phyloP scores from a whole-genome alignment of 2,329 filamentous ascomycete species.

The Colletotrichum incanum region DNA sequence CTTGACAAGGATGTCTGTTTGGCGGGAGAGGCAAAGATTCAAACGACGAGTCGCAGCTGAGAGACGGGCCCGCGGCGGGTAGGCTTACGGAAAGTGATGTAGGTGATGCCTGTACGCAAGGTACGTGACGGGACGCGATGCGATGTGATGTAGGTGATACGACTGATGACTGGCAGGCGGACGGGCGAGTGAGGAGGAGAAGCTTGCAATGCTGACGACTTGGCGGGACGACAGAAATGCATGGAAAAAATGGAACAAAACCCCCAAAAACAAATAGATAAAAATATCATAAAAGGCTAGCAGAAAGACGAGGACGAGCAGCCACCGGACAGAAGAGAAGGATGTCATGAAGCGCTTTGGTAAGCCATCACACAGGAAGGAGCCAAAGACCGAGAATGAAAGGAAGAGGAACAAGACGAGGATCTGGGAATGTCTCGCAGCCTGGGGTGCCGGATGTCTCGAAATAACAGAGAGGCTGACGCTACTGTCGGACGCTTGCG shows the following conservation, averaged over 20 bases:
- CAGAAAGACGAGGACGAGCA: not conserved
- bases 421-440: slow-evolving; percentile 18
- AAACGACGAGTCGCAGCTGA: slow-evolving; percentile 21
- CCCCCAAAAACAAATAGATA: not conserved
- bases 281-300: not conserved
- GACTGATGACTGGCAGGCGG: slow-evolving; percentile 26
- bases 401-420: not conserved
- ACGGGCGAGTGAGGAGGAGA: slow-evolving; percentile 19
- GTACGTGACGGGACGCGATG: slow-evolving; percentile 36
- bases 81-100: slow-evolving; percentile 8
- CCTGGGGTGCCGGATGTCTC: slow-evolving; percentile 33
- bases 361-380: not conserved
- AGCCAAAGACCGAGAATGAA: slow-evolving; percentile 5
- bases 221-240: slow-evolving; percentile 16
- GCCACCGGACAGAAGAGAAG: not conserved
- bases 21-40: slow-evolving; percentile 1
- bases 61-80: slow-evolving; percentile 15
- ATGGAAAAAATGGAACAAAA: not conserved
- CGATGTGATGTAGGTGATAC: slow-evolving; percentile 33
- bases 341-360: not conserved
- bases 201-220: slow-evolving; percentile 20
- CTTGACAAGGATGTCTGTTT: slow-evolving; percentile 24
- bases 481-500: slow-evolving; percentile 41
- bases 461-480: slow-evolving; percentile 39
- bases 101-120: slow-evolving; percentile 21